A percentile compares a stretch with the other conserved stretches of the same genome.
Conservation (phyloP, 805 yeast genomes). For the Teunomyces panamensis region DNA sequence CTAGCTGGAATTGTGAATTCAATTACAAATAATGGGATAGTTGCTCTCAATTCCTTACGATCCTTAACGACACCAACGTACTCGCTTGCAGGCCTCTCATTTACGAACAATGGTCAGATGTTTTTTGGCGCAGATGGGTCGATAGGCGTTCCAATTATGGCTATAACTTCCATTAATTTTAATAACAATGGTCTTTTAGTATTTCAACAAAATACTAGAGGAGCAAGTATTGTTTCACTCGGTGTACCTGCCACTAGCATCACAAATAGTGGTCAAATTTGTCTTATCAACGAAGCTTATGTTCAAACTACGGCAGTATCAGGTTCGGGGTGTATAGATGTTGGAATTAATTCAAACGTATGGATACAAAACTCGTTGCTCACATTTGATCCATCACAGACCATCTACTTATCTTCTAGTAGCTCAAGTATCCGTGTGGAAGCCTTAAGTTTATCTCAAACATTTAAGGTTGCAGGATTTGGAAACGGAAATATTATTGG, state of each 20-base stretch:
- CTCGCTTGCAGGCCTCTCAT: constrained; percentile 7
- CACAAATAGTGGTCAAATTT: constrained; percentile 9
- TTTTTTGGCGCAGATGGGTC: constrained; percentile 12
- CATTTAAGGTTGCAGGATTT: constrained; percentile 23
- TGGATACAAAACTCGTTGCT: constrained; percentile 9
- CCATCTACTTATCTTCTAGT: constrained; percentile 8
- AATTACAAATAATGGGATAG: constrained; percentile 17
- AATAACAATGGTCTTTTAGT: constrained; percentile 20
- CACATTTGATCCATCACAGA: constrained; percentile 8
- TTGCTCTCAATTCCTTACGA: constrained; percentile 13
- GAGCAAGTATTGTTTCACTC: constrained; percentile 17
- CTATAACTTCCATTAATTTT: constrained; percentile 8
- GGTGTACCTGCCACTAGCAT: constrained; percentile 5
- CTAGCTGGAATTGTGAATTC: constrained; percentile 11
- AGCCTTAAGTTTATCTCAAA: constrained; percentile 16
- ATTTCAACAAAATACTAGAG: constrained; percentile 20
- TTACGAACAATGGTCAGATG: constrained; percentile 10
- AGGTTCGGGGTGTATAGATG: constrained; percentile 29
- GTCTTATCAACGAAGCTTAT: constrained; percentile 21
- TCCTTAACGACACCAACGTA: constrained; percentile 10
- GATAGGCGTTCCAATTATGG: constrained; percentile 10
- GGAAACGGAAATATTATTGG: constrained; percentile 29
- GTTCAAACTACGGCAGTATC: constrained; percentile 18
- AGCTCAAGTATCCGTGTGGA: constrained; percentile 12
- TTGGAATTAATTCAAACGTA: constrained; percentile 11